Base-by-base conservation (phyloP, 2,329 filamentous ascomycete genomes). In the Cordyceps javanica region DNA sequence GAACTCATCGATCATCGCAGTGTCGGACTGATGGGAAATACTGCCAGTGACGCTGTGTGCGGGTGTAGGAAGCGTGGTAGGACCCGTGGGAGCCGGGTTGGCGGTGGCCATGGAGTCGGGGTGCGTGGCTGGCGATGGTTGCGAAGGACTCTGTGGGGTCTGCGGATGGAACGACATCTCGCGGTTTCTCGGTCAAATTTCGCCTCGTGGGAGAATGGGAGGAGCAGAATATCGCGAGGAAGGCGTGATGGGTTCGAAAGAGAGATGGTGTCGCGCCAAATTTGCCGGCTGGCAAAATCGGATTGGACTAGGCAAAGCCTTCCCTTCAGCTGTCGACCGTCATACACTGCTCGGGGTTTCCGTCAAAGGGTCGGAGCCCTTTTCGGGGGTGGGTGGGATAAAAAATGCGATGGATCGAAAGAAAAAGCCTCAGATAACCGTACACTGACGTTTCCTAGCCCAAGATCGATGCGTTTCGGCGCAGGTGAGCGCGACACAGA, bases 61-160 rank as follows among this genome's bases (percentile, higher is more conserved):
- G 26, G 82, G 82, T 41, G 84, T 87, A 38, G 83, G 83, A 61
- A 87, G 73, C 46, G 82, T 77, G 25, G 57, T 45, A 21, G 48
- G 45, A 25, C 45, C 51, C 13, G 53, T 41, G 61, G 77, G 76
- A 54, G 77, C 75, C 62, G 76, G 74, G 58, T 76, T 77, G 58
- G 76, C 74, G 44, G 59, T 60, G 49, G 61, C 75, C 65, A 72
- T 73, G 63, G 72, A 73, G 65, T 82, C 80, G 68, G 75, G 78
- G 61, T 75, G 76, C 63, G 76, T 80, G 65, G 75, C 79, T 62
- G 81, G 79, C 63, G 81, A 84, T 68, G 79, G 76, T 69, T 84
- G 81, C 68, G 82, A 85, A 68, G 83, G 83, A 70, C 83, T 87
- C 77, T 86, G 83, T 69, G 84, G 84, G 65, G 83, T 87, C 67